Evolutionary conservation across 208 protist genomes (phyloP), one percentile per base, ranked within the genome.

Genomic region (Angomonas deanei): DNA sequence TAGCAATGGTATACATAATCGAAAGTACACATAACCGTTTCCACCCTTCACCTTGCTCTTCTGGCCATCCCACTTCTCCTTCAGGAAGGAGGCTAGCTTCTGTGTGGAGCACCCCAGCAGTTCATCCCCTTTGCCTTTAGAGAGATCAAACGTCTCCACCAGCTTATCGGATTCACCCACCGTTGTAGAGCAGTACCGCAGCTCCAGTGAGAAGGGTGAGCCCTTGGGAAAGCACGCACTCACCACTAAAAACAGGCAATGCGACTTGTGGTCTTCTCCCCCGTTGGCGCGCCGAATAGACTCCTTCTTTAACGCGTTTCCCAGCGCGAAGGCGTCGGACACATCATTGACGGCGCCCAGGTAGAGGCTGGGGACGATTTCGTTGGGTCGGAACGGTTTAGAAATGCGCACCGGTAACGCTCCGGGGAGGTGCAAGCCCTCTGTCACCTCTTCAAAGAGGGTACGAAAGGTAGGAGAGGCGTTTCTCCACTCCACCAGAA

Each of bases 321-420:
- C 8, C 3, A 58, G 53, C 17, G 17, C 19, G 3, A 58, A 23
- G 17, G 30, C 6, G 28, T 58, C 33, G 2, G 53, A 58, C 10
- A 58, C 53, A 36, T 58, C 53, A 8, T 30, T 36, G 6, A 58
- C 10, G 2, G 53, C 53, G 3, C 53, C 53, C 23, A 58, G 28
- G 30, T 58, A 58, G 17, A 58, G 53, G 17, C 28, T 19, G 26
- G 53, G 53, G n/a, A 36, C 27, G 6, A 58, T 39, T 36, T 58
- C 53, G 28, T 58, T 33, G 17, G 53, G 53, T 4, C 53, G 19
- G 21, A 58, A 58, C 1, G 28, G 53, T 23, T 33, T 58, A 5
- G 1, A n/a, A 5, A 50, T 50, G 5, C 42, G 3, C 23, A 26
- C 4, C 13, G 42, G 42, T 4, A 50, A n/a, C 15, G 42, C 42